These are phyloP conservation scores for Anacardium occidentale DNA, from an alignment of 345 rosid species.

Conservation along the genomic window DNA sequence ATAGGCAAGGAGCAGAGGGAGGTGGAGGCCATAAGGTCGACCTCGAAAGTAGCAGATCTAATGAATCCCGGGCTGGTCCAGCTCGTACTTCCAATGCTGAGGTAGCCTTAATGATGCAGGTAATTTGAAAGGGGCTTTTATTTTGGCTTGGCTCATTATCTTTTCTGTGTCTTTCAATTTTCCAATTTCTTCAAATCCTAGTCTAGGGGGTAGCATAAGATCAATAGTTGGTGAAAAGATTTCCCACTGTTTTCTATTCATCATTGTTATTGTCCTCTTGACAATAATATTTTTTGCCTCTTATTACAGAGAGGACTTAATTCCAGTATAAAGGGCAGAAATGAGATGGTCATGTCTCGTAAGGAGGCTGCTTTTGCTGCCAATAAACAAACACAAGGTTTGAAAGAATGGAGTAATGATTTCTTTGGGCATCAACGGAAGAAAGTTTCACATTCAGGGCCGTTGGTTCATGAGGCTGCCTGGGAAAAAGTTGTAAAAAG, in stretches of 20 bases:
- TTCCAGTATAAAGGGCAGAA: constrained; percentile 34
- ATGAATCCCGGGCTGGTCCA: constrained; percentile 23
- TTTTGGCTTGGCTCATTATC: not conserved
- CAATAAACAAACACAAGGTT: constrained; percentile 34
- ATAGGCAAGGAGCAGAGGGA: constrained; percentile 43
- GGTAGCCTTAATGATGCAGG: constrained; percentile 39
- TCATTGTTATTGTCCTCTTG: not conserved
- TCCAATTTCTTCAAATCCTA: not conserved
- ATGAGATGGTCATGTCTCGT: constrained; percentile 27
- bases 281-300: not conserved
- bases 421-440: constrained; percentile 28
- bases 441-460: constrained; percentile 61
- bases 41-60: constrained; percentile 32
- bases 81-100: constrained; percentile 29
- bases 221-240: not conserved
- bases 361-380: constrained; percentile 40
- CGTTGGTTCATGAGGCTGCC: constrained; percentile 40
- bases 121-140: constrained; percentile 18
- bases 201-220: not conserved
- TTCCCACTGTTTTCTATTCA: not conserved
- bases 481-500: constrained; percentile 40
- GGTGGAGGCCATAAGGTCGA: constrained; percentile 30
- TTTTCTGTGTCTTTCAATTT: not conserved
- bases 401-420: constrained; percentile 43
- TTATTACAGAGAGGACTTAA: constrained; percentile 40